Conservation (phyloP, 108 stramenopile genomes). For the Cyclotella atomus region DNA sequence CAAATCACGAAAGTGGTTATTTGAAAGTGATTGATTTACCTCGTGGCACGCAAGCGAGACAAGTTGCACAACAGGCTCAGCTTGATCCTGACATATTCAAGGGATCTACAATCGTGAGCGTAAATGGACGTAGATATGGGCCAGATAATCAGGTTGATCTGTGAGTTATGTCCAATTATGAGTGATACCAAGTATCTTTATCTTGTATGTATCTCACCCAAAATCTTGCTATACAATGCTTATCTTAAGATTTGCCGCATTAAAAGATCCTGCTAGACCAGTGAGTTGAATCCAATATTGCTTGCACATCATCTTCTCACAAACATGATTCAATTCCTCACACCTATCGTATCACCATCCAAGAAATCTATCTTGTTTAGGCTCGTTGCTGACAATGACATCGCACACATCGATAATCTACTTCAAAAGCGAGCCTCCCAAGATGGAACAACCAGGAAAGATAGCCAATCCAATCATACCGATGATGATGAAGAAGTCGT, state of each 20-base stretch:
- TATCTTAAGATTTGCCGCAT: constrained; percentile 58
- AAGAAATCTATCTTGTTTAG: constrained; percentile 82
- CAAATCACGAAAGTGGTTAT: constrained; percentile 81
- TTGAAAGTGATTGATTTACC: constrained; percentile 93
- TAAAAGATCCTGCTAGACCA: constrained; percentile 83
- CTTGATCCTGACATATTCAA: constrained; percentile 87
- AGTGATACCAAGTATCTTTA: not conserved
- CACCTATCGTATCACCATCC: not conserved
- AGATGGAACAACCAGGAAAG: not conserved
- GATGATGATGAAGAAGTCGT: constrained; percentile 26
- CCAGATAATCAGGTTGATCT: constrained; percentile 62
- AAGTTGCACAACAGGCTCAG: constrained; percentile 75
- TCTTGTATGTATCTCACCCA: not conserved
- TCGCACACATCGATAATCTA: constrained; percentile 64
- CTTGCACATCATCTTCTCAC: not conserved
- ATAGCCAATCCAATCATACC: constrained; percentile 1
- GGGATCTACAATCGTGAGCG: constrained; percentile 82
- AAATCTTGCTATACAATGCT: not conserved
- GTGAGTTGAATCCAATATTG: not conserved
- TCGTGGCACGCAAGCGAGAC: constrained; percentile 83
- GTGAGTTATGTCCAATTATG: not conserved
- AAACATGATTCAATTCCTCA: not conserved
- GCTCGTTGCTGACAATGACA: constrained; percentile 69
- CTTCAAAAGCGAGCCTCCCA: constrained; percentile 31
- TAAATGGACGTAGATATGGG: constrained; percentile 79